Evolutionary conservation across 805 yeast species (phyloP).

Genomic region (Sporopachydermia quercuum): DNA sequence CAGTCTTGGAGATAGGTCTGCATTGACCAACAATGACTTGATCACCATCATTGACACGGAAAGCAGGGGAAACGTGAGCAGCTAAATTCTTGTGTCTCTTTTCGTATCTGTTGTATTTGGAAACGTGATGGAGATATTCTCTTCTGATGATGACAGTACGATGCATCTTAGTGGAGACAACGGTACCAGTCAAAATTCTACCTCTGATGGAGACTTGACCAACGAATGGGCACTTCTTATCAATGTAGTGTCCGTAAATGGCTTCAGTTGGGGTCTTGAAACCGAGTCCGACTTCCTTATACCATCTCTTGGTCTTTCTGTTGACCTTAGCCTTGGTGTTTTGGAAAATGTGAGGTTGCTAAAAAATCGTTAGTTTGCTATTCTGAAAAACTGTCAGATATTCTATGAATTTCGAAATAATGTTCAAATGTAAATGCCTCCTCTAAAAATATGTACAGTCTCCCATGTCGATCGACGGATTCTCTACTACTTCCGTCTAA

Average conservation of each 20-base stretch:
- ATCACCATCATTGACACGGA: constrained; percentile 99
- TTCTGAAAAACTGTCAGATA: constrained; percentile 28
- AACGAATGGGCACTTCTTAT: constrained; percentile 99
- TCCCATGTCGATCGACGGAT: not conserved
- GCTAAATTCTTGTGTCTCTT: constrained; percentile 99
- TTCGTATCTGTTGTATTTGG: constrained; percentile 99
- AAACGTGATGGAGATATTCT: constrained; percentile 99
- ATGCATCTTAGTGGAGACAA: constrained; percentile 99
- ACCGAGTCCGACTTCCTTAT: constrained; percentile 98
- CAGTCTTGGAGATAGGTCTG: constrained; percentile 99
- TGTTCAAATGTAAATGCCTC: constrained; percentile 1
- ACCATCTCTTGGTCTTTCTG: constrained; percentile 99
- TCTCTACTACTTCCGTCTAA: not conserved
- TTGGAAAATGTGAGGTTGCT: constrained; percentile 99
- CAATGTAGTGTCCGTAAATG: constrained; percentile 96
- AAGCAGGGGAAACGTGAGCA: constrained; percentile 99
- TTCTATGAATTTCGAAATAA: not conserved
- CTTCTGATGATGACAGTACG: constrained; percentile 99
- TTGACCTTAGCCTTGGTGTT: constrained; percentile 99
- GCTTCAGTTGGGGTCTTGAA: constrained; percentile 99
- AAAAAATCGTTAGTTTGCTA: too few species aligned
- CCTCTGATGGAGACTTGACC: constrained; percentile 98
- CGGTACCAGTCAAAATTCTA: constrained; percentile 98
- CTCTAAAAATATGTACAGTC: not conserved
- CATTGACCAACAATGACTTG: constrained; percentile 99